Conservation (phyloP, 805 yeast species). For the Cyberlindnera mycetangii region DNA sequence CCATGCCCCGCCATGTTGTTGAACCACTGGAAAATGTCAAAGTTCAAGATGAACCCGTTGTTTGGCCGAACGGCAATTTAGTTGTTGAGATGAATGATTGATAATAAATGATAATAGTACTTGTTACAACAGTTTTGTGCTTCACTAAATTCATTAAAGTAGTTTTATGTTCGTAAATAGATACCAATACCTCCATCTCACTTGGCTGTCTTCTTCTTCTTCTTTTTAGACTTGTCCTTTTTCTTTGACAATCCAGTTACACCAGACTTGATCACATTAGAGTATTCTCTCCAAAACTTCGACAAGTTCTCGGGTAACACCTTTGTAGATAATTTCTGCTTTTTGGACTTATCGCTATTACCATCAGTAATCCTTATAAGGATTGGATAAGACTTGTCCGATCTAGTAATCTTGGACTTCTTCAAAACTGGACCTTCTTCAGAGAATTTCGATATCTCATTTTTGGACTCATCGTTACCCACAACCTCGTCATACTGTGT, state of each 20-base stretch:
- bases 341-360: conserved; percentile 43
- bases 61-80: conserved; percentile 66
- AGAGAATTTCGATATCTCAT: conserved; percentile 25
- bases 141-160: no score
- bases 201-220: conserved; percentile 47
- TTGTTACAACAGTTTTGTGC: no score
- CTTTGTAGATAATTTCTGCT: conserved; percentile 67
- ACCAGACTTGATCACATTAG: conserved; percentile 66
- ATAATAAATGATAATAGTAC: neutral
- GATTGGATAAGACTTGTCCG: conserved; percentile 47
- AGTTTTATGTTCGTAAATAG: neutral
- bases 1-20: conserved; percentile 54
- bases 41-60: conserved; percentile 41
- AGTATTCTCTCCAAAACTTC: conserved; percentile 73
- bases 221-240: conserved; percentile 67
- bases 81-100: conserved; percentile 40
- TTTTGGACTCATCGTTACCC: conserved; percentile 21
- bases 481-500: conserved; percentile 29
- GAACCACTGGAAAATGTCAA: conserved; percentile 24
- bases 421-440: conserved; percentile 22
- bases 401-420: conserved; percentile 28
- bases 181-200: conserved; percentile 5
- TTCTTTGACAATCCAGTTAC: conserved; percentile 77
- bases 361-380: conserved; percentile 70
- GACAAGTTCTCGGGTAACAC: conserved; percentile 62